Evolutionary conservation across 495 filamentous ascomycete genomes (phyloP), one percentile per base, ranked within the genome.

Genomic region (Geoglossum glabrum): DNA sequence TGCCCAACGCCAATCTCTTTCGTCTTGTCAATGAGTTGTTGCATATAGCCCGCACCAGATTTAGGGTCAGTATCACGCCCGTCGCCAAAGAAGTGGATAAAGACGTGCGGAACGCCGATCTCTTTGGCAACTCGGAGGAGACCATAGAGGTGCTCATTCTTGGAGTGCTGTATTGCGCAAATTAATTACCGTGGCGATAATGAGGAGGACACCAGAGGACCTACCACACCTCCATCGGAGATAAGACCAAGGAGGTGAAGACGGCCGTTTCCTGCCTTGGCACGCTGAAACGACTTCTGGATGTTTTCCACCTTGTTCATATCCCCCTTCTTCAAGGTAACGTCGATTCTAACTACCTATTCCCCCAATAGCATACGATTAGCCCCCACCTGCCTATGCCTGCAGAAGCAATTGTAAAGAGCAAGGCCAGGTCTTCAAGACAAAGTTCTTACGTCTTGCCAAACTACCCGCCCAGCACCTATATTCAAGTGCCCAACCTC

Each of bases 401-500:
- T 11, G 4, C 51, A 23, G 3, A 33, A 55, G 25, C 30, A 23
- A 55, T 19, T 33, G 23, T 13, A 15, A 28, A 33, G 10, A 55
- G 34, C 19, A 19, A 33, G 4, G 49, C 7, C 49, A 13, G 3
- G 5, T 15, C 15, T 19, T 13, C 23, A 52, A 28, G 5, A 8
- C 10, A 28, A 31, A 17, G 6, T 34, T 6, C 49, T 47, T 52
- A 72, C 94, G 74, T 98, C 92, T 71, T 98, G 92, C 92, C 92
- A 98, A 64, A 98, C 92, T 43, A 98, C 93, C 69, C 92, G 79
- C 46, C 92, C 92, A 60, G 92, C 92, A 66, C 92, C 92, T 71
- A 98, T 97, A 75, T 98, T 98, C 71, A 98, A 71, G 71, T 98
- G 92, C 38, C 92, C 92, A 63, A 98, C 92, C 70, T 98, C 92